phyloP scores from a whole-genome alignment of 495 filamentous ascomycete genomes.

The Aspergillus ostianus region DNA sequence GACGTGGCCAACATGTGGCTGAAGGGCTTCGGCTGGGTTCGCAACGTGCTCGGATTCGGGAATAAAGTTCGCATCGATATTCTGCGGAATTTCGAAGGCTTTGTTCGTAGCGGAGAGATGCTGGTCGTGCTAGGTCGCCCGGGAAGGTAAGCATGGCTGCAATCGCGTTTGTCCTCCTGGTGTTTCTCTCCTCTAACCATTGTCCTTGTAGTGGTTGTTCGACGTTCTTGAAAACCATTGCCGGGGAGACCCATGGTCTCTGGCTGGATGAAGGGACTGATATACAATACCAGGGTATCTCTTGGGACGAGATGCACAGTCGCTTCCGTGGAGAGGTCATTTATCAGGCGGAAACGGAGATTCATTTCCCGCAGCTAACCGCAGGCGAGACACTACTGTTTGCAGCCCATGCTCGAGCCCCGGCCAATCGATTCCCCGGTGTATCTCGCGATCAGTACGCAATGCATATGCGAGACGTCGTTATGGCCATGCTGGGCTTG shows the following conservation, averaged over 20 bases:
- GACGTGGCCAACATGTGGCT: slow-evolving; percentile 64
- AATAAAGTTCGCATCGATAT: slow-evolving; percentile 67
- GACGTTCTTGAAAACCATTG: slow-evolving; percentile 76
- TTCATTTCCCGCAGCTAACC: slow-evolving; percentile 79
- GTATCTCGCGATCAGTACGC: slow-evolving; percentile 59
- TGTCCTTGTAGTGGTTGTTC: slow-evolving; percentile 58
- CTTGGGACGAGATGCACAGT: slow-evolving; percentile 54
- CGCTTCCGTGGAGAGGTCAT: slow-evolving; percentile 76
- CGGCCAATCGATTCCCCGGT: slow-evolving; percentile 58
- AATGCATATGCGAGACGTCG: slow-evolving; percentile 66
- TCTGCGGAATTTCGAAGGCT: slow-evolving; percentile 71
- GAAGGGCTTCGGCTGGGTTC: slow-evolving; percentile 44
- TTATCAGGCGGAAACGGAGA: slow-evolving; percentile 77
- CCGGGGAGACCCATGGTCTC: slow-evolving; percentile 73
- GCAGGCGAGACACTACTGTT: slow-evolving; percentile 78
- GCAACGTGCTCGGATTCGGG: slow-evolving; percentile 47
- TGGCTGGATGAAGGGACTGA: slow-evolving; percentile 61
- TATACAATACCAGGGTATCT: slow-evolving; percentile 72
- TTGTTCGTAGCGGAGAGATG: slow-evolving; percentile 79
- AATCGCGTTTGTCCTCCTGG: background rate
- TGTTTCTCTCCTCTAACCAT: background rate
- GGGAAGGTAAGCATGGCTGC: slow-evolving; percentile 45
- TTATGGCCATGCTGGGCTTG: slow-evolving; percentile 78
- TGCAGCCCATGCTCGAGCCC: slow-evolving; percentile 68
- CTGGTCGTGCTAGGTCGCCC: slow-evolving; percentile 75